phyloP scores from a whole-genome alignment of 202 grass and related monocot genomes.

The Zizania palustris region DNA sequence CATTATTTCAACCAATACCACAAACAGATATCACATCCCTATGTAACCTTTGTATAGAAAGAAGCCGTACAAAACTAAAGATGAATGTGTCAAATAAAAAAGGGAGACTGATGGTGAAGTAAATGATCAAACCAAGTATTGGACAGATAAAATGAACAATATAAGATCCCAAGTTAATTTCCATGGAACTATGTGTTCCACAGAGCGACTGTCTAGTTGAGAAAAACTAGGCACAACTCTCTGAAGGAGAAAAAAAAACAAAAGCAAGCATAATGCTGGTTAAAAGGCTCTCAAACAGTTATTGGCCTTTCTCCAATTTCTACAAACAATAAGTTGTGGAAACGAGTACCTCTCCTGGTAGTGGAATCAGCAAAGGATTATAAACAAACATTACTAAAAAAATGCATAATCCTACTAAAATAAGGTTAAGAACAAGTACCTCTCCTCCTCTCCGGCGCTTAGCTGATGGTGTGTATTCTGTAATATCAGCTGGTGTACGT shows the following conservation, averaged over 20 bases:
- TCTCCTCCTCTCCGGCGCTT: constrained; percentile 93
- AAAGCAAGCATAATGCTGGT: not conserved
- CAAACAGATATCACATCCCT: not conserved
- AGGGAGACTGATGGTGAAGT: not conserved
- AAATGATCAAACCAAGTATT: not conserved
- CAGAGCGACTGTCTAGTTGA: not conserved
- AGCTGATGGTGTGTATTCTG: constrained; percentile 51
- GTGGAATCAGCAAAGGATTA: constrained; percentile 9
- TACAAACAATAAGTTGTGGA: constrained; percentile 12
- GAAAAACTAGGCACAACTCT: not conserved
- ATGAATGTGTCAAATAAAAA: not conserved
- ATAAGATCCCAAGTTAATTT: constrained; percentile 13
- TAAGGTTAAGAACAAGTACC: constrained; percentile 48
- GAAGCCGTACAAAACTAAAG: not conserved
- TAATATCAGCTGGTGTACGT: constrained; percentile 52
- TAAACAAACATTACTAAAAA: constrained; percentile 19
- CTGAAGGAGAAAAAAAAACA: constrained; percentile 4
- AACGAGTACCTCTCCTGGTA: not conserved
- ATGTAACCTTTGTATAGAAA: not conserved
- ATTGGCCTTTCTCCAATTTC: not conserved
- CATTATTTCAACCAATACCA: not conserved
- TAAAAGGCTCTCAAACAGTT: not conserved
- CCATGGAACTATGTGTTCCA: not conserved
- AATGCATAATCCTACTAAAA: constrained; percentile 27
- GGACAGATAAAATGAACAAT: not conserved